Conservation (phyloP, 768 basidiomycete genomes). For the Trametes meyenii region DNA sequence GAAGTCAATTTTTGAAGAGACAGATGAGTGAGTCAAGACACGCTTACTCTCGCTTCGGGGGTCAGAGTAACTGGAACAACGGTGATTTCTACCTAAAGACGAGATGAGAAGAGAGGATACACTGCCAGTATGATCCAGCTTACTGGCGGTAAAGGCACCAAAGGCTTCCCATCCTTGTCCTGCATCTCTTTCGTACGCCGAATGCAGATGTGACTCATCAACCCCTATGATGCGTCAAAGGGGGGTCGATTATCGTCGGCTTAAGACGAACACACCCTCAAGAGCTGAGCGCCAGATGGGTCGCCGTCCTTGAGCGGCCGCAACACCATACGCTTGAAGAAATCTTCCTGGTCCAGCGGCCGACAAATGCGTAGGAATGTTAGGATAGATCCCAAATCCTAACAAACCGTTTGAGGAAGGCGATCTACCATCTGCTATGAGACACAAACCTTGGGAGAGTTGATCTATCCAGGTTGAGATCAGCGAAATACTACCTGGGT, state of each 20-base stretch:
- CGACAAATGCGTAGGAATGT: constrained; percentile 85
- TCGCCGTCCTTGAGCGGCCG: constrained; percentile 76
- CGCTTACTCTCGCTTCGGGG: constrained; percentile 63
- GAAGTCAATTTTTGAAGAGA: constrained; percentile 1
- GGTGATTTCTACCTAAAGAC: constrained; percentile 71
- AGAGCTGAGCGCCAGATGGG: constrained; percentile 65
- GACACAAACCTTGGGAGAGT: constrained; percentile 64
- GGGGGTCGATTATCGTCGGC: no score
- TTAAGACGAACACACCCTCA: constrained; percentile 51
- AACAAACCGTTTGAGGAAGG: constrained; percentile 5
- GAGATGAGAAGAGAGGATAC: not conserved
- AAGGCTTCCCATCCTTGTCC: constrained; percentile 69
- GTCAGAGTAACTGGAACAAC: constrained; percentile 67
- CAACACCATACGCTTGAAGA: constrained; percentile 77
- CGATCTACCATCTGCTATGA: not conserved
- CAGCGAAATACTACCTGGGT: not conserved
- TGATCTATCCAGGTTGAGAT: constrained; percentile 52
- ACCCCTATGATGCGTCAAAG: constrained; percentile 45
- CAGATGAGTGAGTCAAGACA: not conserved
- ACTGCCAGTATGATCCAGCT: constrained; percentile 8
- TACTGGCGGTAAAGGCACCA: constrained; percentile 78
- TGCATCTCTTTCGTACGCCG: constrained; percentile 93
- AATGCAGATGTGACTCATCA: constrained; percentile 80
- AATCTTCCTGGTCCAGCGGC: constrained; percentile 82
- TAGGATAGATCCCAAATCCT: constrained; percentile 88